Conservation (phyloP, 805 yeast species). For the Lipomyces orientalis region DNA sequence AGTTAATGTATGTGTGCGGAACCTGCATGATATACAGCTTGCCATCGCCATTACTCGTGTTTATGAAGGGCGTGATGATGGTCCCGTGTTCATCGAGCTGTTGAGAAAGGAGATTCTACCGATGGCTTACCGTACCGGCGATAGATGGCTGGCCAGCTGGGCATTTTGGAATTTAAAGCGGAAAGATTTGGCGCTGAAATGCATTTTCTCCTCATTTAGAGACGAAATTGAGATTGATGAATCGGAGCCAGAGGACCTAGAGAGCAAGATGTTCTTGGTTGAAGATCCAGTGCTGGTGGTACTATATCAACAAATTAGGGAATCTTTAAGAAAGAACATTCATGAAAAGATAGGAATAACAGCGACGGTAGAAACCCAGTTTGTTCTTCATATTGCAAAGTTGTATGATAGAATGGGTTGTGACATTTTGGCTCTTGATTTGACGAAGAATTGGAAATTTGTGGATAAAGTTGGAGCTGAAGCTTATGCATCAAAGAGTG, state of each 20-base stretch:
- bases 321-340: slow-evolving; percentile 56
- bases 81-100: slow-evolving; percentile 57
- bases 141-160: slow-evolving; percentile 84
- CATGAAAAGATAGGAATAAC: slow-evolving; percentile 56
- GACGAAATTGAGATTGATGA: slow-evolving; percentile 19
- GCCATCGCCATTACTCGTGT: slow-evolving; percentile 84
- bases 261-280: slow-evolving; percentile 50
- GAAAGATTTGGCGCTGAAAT: slow-evolving; percentile 58
- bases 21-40: slow-evolving; percentile 69
- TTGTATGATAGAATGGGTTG: slow-evolving; percentile 91
- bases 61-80: slow-evolving; percentile 63
- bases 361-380: slow-evolving; percentile 58
- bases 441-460: slow-evolving; percentile 74
- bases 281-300: slow-evolving; percentile 84
- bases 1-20: slow-evolving; percentile 70
- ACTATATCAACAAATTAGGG: slow-evolving; percentile 66
- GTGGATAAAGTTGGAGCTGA: slow-evolving; percentile 10
- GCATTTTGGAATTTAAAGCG: slow-evolving; percentile 69
- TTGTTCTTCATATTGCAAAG: slow-evolving; percentile 64
- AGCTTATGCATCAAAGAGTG: slow-evolving; percentile 18
- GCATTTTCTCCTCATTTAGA: slow-evolving; percentile 26
- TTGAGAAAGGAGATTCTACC: slow-evolving; percentile 62
- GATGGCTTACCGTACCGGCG: slow-evolving; percentile 62
- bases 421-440: slow-evolving; percentile 69
- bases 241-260: slow-evolving; percentile 3